Percentiles rank a stretch among this genome's conserved stretches.
Evolutionary conservation across 768 basidiomycete genomes (phyloP).

Genomic region (Multifurca ochricompacta): DNA sequence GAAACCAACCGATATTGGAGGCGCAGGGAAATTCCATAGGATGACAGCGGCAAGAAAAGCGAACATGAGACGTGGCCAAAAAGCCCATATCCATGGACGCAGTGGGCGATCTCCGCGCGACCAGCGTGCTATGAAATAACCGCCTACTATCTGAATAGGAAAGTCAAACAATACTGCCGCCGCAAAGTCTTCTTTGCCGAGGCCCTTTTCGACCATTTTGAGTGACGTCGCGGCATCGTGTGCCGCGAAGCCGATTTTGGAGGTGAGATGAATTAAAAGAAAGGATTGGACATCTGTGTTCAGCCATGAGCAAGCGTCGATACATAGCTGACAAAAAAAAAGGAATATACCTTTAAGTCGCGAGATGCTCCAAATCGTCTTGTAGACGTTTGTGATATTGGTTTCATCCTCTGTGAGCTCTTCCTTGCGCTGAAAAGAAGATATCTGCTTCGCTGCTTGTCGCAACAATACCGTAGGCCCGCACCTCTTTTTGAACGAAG

Average conservation of each 20-base stretch:
- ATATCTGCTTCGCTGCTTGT: background rate
- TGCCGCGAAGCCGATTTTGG: slow-evolving; percentile 90
- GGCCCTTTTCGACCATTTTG: slow-evolving; percentile 95
- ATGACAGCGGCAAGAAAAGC: slow-evolving; percentile 65
- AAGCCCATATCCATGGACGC: slow-evolving; percentile 84
- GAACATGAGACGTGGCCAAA: slow-evolving; percentile 79
- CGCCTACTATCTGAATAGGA: slow-evolving; percentile 91
- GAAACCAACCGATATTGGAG: slow-evolving; percentile 66
- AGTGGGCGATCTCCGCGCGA: slow-evolving; percentile 71
- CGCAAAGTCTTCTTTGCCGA: slow-evolving; percentile 91
- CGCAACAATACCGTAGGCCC: slow-evolving; percentile 19
- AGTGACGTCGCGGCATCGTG: slow-evolving; percentile 87
- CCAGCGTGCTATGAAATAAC: slow-evolving; percentile 92
- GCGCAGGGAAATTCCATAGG: slow-evolving; percentile 77
- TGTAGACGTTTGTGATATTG: slow-evolving; percentile 84
- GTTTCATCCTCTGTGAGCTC: slow-evolving; percentile 70
- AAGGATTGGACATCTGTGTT: slow-evolving; percentile 79
- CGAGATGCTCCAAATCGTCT: slow-evolving; percentile 90
- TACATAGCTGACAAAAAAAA: slow-evolving; percentile 12
- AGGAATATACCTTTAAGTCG: slow-evolving; percentile 82
- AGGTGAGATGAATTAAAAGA: slow-evolving; percentile 78
- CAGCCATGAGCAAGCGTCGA: background rate
- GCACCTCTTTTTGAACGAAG: slow-evolving; percentile 88
- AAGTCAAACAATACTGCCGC: slow-evolving; percentile 93
- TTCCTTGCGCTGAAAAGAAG: slow-evolving; percentile 58